Evolutionary conservation across 2,329 filamentous ascomycete genomes (phyloP).

Genomic region (Hypoxylon sp.): DNA sequence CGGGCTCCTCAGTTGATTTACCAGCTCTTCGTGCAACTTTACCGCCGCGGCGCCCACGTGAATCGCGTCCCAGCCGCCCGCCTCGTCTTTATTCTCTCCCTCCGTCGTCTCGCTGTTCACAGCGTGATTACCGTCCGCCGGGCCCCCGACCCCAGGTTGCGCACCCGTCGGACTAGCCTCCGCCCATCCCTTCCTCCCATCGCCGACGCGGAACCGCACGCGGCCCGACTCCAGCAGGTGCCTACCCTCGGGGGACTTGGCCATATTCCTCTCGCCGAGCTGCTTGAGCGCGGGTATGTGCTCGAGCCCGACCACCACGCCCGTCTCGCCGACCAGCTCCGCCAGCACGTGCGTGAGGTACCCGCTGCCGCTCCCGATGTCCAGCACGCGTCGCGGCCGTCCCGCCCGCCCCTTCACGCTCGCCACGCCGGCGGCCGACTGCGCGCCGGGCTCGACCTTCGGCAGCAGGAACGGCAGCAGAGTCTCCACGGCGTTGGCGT

Average conservation of each 20-base stretch:
- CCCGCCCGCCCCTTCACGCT: background rate
- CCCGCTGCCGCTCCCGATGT: constrained; percentile 80
- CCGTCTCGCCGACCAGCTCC: constrained; percentile 71
- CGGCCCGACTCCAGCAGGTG: constrained; percentile 71
- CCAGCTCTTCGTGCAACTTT: constrained; percentile 75
- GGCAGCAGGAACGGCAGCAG: constrained; percentile 58
- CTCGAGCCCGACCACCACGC: constrained; percentile 76
- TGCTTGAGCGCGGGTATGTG: constrained; percentile 75
- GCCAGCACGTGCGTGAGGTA: constrained; percentile 92
- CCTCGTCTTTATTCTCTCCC: constrained; percentile 60
- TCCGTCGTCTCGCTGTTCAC: constrained; percentile 33
- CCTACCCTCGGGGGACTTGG: constrained; percentile 69
- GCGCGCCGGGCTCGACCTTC: background rate
- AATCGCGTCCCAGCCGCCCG: constrained; percentile 85
- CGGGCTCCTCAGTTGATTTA: constrained; percentile 82
- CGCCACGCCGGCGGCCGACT: background rate
- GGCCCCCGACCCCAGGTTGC: constrained; percentile 46
- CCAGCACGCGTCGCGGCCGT: constrained; percentile 65
- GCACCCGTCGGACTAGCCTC: constrained; percentile 50
- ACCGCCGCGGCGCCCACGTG: constrained; percentile 91
- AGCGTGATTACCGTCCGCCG: constrained; percentile 38
- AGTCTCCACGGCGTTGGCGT: constrained; percentile 65
- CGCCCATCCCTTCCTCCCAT: constrained; percentile 76
- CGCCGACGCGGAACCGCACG: constrained; percentile 79
- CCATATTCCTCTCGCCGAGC: constrained; percentile 73